These are phyloP conservation scores for Zychaea mexicana DNA, from an alignment of 371 early-diverging fungal genomes.

Conservation along the genomic window DNA sequence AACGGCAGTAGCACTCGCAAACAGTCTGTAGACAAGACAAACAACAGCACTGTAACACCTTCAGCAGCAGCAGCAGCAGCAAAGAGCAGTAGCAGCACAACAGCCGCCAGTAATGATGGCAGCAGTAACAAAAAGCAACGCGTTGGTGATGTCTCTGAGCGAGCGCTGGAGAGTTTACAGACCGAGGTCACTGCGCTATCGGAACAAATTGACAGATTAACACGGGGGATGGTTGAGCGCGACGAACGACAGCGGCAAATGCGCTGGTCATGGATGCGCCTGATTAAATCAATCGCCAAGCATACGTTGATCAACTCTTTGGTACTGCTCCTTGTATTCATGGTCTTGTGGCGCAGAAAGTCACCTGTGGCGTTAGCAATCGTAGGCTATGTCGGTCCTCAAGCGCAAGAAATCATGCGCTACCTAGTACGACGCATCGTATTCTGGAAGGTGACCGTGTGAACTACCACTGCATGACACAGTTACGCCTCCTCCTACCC, in stretches of 20 bases:
- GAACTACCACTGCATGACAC: not conserved
- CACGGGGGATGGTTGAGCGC: slow-evolving; percentile 22
- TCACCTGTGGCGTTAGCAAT: slow-evolving; percentile 45
- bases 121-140: not conserved
- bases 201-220: slow-evolving; percentile 46
- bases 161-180: slow-evolving; percentile 49
- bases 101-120: not conserved
- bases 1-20: not conserved
- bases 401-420: slow-evolving; percentile 20
- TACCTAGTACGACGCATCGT: slow-evolving; percentile 26
- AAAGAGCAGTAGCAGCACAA: not conserved
- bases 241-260: slow-evolving; percentile 24
- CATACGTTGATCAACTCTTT: slow-evolving; percentile 37
- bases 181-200: slow-evolving; percentile 52
- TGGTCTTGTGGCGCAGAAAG: slow-evolving; percentile 31
- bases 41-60: not conserved
- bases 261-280: slow-evolving; percentile 25
- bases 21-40: not conserved
- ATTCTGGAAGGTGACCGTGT: slow-evolving; percentile 46
- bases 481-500: not conserved
- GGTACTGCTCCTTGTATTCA: slow-evolving; percentile 31
- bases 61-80: not conserved
- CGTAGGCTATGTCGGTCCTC: slow-evolving; percentile 29
- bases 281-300: slow-evolving; percentile 28
- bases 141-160: slow-evolving; percentile 17